Evolutionary conservation across 169 alveolate genomes (phyloP).

Genomic region (Babesia ovis): DNA sequence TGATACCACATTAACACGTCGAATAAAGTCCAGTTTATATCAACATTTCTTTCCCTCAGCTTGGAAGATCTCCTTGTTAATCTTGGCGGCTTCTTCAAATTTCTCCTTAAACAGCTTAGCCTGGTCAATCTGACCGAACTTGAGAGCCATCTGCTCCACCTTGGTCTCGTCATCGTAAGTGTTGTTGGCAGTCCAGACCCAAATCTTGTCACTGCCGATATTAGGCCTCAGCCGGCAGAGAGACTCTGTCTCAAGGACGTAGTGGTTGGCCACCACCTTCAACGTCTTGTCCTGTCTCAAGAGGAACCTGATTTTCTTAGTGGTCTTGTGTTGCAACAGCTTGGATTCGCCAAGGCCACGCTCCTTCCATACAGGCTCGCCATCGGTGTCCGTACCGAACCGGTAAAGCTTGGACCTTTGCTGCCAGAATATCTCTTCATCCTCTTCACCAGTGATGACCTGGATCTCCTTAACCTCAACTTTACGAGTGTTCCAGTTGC

Average conservation of each 20-base stretch:
- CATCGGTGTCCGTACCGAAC: constrained; percentile 79
- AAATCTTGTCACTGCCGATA: constrained; percentile 95
- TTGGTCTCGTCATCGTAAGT: constrained; percentile 91
- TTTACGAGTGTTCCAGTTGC: constrained; percentile 85
- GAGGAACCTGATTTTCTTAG: constrained; percentile 89
- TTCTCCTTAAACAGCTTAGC: constrained; percentile 86
- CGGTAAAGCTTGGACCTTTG: constrained; percentile 92
- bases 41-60: constrained; percentile 10
- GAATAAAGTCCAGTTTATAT: no score
- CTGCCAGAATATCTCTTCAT: constrained; percentile 92
- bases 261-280: constrained; percentile 94
- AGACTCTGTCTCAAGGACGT: constrained; percentile 67
- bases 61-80: constrained; percentile 80
- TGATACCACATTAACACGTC: no score
- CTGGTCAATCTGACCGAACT: constrained; percentile 89
- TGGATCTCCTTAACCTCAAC: constrained; percentile 91
- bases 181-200: constrained; percentile 95
- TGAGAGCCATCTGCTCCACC: constrained; percentile 92
- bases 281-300: constrained; percentile 95
- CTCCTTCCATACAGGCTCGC: constrained; percentile 95
- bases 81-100: constrained; percentile 88
- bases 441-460: constrained; percentile 95
- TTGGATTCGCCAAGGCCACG: constrained; percentile 96
- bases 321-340: constrained; percentile 90
- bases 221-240: constrained; percentile 93